Conservation (phyloP, 1,139 yeast species). For the Saccharomyces hybrid region DNA sequence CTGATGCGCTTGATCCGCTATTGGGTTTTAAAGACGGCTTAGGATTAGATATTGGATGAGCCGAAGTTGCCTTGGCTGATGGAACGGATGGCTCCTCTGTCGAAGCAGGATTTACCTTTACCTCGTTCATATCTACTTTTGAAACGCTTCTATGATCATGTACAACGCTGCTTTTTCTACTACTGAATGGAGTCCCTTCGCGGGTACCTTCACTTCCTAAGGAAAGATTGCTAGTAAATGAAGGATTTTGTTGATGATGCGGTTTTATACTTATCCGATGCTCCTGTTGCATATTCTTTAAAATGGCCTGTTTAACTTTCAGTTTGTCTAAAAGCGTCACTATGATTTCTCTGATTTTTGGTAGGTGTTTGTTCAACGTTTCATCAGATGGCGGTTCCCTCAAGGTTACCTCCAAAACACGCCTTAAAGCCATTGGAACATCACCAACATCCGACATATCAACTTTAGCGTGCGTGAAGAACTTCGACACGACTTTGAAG, state of each 20-base stretch:
- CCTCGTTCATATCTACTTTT: background rate
- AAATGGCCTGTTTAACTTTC: slow-evolving; percentile 65
- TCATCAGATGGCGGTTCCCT: slow-evolving; percentile 82
- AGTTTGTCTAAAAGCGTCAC: slow-evolving; percentile 72
- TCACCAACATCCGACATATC: slow-evolving; percentile 67
- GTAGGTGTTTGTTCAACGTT: slow-evolving; percentile 70
- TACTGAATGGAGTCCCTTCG: slow-evolving; percentile 1
- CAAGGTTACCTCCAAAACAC: slow-evolving; percentile 77
- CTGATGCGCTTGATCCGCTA: slow-evolving; percentile 25
- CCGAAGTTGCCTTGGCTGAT: background rate
- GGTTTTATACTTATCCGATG: slow-evolving; percentile 7
- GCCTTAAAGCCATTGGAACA: slow-evolving; percentile 64
- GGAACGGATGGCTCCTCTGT: background rate
- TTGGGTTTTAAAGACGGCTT: background rate
- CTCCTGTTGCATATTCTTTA: slow-evolving; percentile 28
- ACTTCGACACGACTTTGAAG: slow-evolving; percentile 76
- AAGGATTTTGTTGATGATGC: slow-evolving; percentile 9
- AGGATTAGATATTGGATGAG: background rate
- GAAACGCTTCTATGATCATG: too few relatives aligned
- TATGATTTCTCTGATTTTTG: slow-evolving; percentile 79
- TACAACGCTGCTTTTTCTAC: slow-evolving; percentile 1
- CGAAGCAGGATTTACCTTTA: background rate
- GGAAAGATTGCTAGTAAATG: slow-evolving; percentile 2
- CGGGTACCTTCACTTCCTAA: slow-evolving; percentile 1
- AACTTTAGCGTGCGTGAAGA: slow-evolving; percentile 60